Percentiles rank a stretch among this genome's conserved stretches.
These are phyloP conservation scores for Penicillium sp. DNA, from an alignment of 2,329 filamentous ascomycete species.

Conservation along the genomic window DNA sequence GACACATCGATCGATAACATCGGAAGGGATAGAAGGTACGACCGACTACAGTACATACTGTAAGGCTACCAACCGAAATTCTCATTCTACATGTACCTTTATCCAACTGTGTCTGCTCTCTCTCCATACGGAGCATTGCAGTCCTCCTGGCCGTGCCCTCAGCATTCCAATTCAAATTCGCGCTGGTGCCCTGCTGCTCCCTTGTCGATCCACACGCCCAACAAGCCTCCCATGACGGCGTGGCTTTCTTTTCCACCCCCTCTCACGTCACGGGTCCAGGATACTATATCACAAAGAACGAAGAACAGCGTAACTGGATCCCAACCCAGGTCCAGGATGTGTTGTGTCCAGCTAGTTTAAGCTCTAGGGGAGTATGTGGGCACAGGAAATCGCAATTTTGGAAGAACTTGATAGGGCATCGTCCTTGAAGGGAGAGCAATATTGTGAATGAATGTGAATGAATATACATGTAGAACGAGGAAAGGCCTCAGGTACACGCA, in stretches of 20 bases:
- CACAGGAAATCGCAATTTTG: neutral
- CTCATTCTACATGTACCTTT: neutral
- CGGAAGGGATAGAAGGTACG: neutral
- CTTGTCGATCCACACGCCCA: neutral
- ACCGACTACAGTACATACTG: neutral
- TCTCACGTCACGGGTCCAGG: neutral
- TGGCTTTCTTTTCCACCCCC: constrained; percentile 2
- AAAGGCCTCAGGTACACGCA: neutral
- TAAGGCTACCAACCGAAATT: neutral
- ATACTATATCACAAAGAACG: neutral
- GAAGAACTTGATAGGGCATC: neutral
- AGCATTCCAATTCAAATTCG: neutral
- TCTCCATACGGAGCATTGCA: neutral
- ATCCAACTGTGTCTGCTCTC: neutral
- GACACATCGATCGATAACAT: neutral
- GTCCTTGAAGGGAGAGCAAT: neutral
- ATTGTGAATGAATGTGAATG: neutral
- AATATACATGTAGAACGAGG: neutral
- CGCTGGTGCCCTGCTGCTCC: neutral
- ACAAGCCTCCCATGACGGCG: constrained; percentile 1
- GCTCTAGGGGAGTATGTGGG: neutral
- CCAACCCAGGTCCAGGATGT: neutral
- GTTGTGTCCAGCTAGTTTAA: neutral
- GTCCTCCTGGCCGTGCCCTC: neutral
- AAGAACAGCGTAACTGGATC: neutral